phyloP scores from a whole-genome alignment of 225 moss, liverwort and hornwort genomes.

The Sphagnum contortum region DNA sequence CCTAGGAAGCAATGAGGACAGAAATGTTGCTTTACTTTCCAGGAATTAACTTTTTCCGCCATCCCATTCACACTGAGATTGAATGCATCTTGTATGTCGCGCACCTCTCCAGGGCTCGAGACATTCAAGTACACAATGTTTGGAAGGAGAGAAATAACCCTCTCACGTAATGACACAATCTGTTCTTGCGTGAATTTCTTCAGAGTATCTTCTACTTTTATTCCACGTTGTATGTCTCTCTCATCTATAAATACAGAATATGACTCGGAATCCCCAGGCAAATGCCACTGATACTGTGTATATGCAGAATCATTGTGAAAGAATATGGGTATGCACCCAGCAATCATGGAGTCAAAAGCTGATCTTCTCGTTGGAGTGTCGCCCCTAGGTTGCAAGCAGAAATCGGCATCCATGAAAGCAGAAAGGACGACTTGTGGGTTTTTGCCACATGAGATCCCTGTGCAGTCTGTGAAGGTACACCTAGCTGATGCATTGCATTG shows the following conservation, averaged over 20 bases:
- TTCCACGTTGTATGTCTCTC: slow-evolving; percentile 9
- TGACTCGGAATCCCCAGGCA: slow-evolving; percentile 27
- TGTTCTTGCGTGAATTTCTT: too few relatives aligned
- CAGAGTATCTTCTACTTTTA: slow-evolving; percentile 11
- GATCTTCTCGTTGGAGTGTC: slow-evolving; percentile 59
- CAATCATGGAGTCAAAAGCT: slow-evolving; percentile 54
- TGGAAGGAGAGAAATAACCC: too few relatives aligned
- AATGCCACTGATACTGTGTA: slow-evolving; percentile 54
- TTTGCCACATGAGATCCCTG: slow-evolving; percentile 45
- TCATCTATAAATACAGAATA: slow-evolving; percentile 63
- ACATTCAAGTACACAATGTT: too few relatives aligned
- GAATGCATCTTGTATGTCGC: slow-evolving; percentile 9
- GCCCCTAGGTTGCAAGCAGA: slow-evolving; percentile 63
- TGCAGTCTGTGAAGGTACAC: slow-evolving; percentile 51
- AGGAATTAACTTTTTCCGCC: slow-evolving; percentile 1
- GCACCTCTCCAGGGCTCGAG: too few relatives aligned
- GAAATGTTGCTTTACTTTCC: too few relatives aligned
- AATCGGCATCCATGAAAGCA: slow-evolving; percentile 35
- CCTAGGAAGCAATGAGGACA: too few relatives aligned
- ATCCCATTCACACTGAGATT: slow-evolving; percentile 5
- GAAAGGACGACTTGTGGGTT: slow-evolving; percentile 46
- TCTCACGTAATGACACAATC: too few relatives aligned
- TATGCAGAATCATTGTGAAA: slow-evolving; percentile 50
- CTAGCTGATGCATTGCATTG: slow-evolving; percentile 33
- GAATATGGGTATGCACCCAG: slow-evolving; percentile 69